A percentile compares a stretch with the other conserved stretches of the same genome.
phyloP scores from a whole-genome alignment of 2,329 filamentous ascomycete genomes.

The Zopfia rhizophila region DNA sequence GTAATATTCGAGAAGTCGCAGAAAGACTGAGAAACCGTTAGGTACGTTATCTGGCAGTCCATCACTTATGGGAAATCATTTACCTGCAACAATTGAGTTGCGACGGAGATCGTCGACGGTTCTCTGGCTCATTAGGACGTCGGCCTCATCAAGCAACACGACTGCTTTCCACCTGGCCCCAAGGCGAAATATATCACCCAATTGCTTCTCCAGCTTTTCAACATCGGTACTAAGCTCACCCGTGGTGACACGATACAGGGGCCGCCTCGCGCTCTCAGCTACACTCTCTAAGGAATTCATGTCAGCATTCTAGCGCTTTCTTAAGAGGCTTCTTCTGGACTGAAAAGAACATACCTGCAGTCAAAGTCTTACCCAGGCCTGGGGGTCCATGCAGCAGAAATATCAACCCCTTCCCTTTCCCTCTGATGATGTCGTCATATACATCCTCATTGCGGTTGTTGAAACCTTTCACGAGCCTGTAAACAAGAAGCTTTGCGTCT shows the following conservation, averaged over 20 bases:
- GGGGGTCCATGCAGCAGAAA: slow-evolving; percentile 24
- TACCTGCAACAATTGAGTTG: slow-evolving; percentile 46
- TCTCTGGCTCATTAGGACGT: slow-evolving; percentile 50
- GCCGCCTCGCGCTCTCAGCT: slow-evolving; percentile 33
- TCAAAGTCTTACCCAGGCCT: slow-evolving; percentile 37
- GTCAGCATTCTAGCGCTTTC: too few relatives aligned
- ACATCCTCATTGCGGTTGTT: too few relatives aligned
- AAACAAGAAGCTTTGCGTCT: too few relatives aligned
- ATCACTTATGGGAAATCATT: too few relatives aligned
- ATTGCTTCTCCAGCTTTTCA: slow-evolving; percentile 18
- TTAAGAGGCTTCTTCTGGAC: too few relatives aligned
- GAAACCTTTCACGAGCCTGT: too few relatives aligned
- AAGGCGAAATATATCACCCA: slow-evolving; percentile 26
- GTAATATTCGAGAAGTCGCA: slow-evolving; percentile 55
- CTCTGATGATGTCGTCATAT: slow-evolving; percentile 4
- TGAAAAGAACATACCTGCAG: too few relatives aligned
- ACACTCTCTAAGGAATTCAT: slow-evolving; percentile 37
- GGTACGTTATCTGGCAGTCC: slow-evolving; percentile 2
- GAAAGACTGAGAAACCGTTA: slow-evolving; percentile 26
- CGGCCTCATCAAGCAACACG: slow-evolving; percentile 50
- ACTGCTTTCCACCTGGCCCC: slow-evolving; percentile 36
- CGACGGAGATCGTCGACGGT: slow-evolving; percentile 37
- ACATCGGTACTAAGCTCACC: slow-evolving; percentile 31
- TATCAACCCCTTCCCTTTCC: slow-evolving; percentile 10
- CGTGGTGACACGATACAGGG: slow-evolving; percentile 31